These are phyloP conservation scores for Neophaeococcomyces aloes DNA, from an alignment of 2,329 filamentous ascomycete species.

Conservation along the genomic window DNA sequence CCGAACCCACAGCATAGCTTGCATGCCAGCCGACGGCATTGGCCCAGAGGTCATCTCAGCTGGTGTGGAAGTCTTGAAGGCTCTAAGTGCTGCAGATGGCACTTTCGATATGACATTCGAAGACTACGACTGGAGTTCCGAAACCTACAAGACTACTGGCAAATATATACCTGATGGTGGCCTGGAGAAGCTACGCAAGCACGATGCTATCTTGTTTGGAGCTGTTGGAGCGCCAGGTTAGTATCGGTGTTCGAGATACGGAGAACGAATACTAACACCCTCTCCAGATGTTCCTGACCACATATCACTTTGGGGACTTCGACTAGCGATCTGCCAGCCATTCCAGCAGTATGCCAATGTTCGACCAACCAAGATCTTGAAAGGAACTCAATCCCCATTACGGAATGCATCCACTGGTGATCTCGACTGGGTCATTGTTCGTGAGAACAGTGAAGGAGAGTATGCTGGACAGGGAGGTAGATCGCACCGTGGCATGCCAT, in stretches of 20 bases:
- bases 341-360: conserved; percentile 62
- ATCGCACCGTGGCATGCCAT: conserved; percentile 47
- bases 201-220: conserved; percentile 59
- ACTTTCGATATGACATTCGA: conserved; percentile 52
- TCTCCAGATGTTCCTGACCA: conserved; percentile 52
- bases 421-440: conserved; percentile 56
- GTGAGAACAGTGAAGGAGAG: conserved; percentile 58
- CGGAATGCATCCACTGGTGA: conserved; percentile 45
- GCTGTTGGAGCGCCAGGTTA: conserved; percentile 52
- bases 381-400: conserved; percentile 47
- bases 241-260: background rate
- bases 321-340: conserved; percentile 56
- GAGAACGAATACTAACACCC: background rate
- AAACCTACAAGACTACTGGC: conserved; percentile 55
- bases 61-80: conserved; percentile 51
- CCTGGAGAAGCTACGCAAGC: conserved; percentile 45
- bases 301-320: conserved; percentile 56
- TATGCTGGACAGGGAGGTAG: conserved; percentile 56
- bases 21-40: conserved; percentile 60
- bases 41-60: conserved; percentile 57
- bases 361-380: conserved; percentile 52
- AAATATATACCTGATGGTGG: conserved; percentile 54
- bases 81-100: conserved; percentile 36
- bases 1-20: conserved; percentile 39
- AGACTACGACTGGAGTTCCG: conserved; percentile 57